Conservation (phyloP, 1,284 basidiomycete species). For the Hemileia vastatrix region DNA sequence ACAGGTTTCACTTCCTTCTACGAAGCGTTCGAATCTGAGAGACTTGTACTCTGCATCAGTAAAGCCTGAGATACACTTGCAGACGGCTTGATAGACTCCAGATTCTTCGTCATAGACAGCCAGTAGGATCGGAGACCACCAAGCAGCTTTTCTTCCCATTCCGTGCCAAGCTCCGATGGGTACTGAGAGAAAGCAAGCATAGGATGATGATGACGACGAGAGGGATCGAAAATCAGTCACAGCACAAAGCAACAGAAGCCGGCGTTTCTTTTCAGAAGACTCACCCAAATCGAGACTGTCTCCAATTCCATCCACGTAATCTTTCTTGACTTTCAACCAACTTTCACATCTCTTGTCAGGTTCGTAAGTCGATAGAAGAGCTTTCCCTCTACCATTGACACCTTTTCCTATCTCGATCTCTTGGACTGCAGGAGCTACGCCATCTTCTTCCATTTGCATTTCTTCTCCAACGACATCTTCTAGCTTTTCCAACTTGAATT, state of each 20-base stretch:
- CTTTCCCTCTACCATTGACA: constrained; percentile 51
- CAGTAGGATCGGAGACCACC: constrained; percentile 86
- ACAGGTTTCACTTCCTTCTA: constrained; percentile 13
- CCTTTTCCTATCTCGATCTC: constrained; percentile 27
- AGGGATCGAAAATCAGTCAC: no score
- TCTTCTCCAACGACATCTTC: constrained; percentile 34
- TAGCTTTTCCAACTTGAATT: constrained; percentile 30
- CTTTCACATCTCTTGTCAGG: constrained; percentile 68
- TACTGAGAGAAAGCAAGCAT: no score
- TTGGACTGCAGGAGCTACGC: constrained; percentile 22
- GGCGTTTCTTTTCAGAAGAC: no score
- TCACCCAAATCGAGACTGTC: constrained; percentile 57
- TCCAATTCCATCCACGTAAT: constrained; percentile 58
- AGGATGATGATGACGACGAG: no score
- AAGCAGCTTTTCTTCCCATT: constrained; percentile 77
- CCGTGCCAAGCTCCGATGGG: constrained; percentile 75
- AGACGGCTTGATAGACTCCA: constrained; percentile 65
- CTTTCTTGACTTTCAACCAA: constrained; percentile 77
- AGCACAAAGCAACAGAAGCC: no score
- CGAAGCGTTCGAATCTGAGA: constrained; percentile 53
- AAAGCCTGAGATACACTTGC: constrained; percentile 74
- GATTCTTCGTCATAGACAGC: constrained; percentile 62
- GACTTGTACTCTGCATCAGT: constrained; percentile 66
- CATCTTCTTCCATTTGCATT: constrained; percentile 32
- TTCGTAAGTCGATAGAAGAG: constrained; percentile 77